Evolutionary conservation across 1,139 yeast species (phyloP).

Genomic region (Geotrichum restrictum): DNA sequence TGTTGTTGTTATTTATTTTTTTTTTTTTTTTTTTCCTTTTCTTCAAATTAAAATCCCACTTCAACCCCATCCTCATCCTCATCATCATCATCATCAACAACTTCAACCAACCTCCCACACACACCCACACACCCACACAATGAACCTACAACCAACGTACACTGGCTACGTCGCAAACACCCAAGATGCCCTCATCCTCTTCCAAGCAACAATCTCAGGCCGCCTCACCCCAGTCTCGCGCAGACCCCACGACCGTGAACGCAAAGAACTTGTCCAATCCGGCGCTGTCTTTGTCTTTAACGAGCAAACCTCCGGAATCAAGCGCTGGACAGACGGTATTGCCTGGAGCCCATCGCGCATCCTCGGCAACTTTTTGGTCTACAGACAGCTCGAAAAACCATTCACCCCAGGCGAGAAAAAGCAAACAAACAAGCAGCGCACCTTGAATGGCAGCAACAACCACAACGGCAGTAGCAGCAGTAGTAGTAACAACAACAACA

Average conservation of each 20-base stretch:
- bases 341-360: slow-evolving; percentile 91
- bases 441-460: slow-evolving; percentile 2
- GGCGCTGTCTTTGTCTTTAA: slow-evolving; percentile 83
- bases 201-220: slow-evolving; percentile 70
- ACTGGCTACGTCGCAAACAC: slow-evolving; percentile 77
- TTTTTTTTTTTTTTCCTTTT: not conserved
- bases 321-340: slow-evolving; percentile 92
- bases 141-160: slow-evolving; percentile 55
- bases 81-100: not conserved
- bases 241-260: slow-evolving; percentile 78
- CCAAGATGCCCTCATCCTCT: slow-evolving; percentile 74
- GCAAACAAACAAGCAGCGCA: slow-evolving; percentile 34
- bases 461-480: slow-evolving; percentile 2
- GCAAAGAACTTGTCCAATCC: slow-evolving; percentile 59
- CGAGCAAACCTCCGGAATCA: slow-evolving; percentile 77
- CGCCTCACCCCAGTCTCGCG: slow-evolving; percentile 63
- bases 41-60: too few relatives aligned
- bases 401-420: slow-evolving; percentile 44
- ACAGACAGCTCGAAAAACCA: slow-evolving; percentile 68
- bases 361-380: slow-evolving; percentile 75
- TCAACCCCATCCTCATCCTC: not conserved
- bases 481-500: too few relatives aligned
- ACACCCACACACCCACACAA: slow-evolving; percentile 14
- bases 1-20: not conserved
- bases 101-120: not conserved